Conservation (phyloP, 2,329 filamentous ascomycete species). For the Helotiales sp. region DNA sequence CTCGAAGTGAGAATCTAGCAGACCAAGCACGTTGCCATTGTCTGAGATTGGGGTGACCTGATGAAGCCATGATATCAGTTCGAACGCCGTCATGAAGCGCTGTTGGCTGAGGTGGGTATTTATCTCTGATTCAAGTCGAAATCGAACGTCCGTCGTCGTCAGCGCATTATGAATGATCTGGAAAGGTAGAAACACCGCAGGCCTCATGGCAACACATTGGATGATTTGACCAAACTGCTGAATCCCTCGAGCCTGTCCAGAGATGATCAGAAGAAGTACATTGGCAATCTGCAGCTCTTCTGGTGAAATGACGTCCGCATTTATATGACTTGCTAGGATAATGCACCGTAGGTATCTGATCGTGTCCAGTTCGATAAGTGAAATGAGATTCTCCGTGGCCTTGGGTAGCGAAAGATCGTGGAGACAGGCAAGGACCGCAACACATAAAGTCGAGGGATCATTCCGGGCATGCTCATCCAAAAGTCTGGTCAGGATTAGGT, state of each 20-base stretch:
- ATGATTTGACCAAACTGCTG: constrained; percentile 2
- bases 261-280: neutral
- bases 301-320: neutral
- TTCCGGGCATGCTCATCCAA: neutral
- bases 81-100: constrained; percentile 1
- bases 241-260: neutral
- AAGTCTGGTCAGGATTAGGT: neutral
- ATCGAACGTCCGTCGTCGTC: neutral
- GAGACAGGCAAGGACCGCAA: constrained; percentile 3
- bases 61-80: constrained; percentile 2
- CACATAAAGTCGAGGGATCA: neutral
- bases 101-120: neutral
- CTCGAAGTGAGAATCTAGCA: neutral
- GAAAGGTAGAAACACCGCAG: neutral
- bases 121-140: neutral
- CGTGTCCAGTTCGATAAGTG: neutral
- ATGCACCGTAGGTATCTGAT: constrained; percentile 3
- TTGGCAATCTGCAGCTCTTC: neutral
- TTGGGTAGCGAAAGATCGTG: neutral
- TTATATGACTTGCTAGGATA: neutral
- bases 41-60: neutral
- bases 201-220: neutral
- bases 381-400: neutral
- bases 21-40: neutral
- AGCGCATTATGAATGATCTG: neutral